Conservation (phyloP, 306 rosid species). For the Lagenaria siceraria region DNA sequence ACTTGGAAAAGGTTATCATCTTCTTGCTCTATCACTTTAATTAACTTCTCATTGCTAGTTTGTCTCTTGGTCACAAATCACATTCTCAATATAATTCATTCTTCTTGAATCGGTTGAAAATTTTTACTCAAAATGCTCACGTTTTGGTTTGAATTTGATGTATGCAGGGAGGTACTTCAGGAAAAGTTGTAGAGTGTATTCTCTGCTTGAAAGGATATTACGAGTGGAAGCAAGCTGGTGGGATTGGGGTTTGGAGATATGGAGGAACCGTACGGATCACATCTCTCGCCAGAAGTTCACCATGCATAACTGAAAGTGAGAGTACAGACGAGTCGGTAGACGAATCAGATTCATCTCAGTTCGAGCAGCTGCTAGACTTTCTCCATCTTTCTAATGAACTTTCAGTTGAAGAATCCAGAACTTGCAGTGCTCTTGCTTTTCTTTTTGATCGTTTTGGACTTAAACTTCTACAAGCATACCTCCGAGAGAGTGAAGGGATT, state of each 20-base stretch:
- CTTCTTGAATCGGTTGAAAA: not conserved
- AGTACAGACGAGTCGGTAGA: conserved; percentile 60
- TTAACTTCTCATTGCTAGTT: not conserved
- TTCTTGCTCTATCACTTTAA: not conserved
- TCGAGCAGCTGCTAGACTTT: conserved; percentile 67
- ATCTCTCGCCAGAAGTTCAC: conserved; percentile 54
- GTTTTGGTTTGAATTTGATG: not conserved
- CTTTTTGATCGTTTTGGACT: conserved; percentile 82
- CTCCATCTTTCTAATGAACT: conserved; percentile 58
- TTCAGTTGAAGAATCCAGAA: conserved; percentile 55
- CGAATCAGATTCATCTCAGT: conserved; percentile 65
- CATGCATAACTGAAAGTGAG: conserved; percentile 43
- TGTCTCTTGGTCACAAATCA: not conserved
- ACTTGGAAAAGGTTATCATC: conserved; percentile 70
- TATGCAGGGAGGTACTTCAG: conserved; percentile 74
- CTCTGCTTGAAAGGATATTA: conserved; percentile 87
- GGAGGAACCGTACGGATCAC: conserved; percentile 92
- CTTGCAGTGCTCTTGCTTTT: conserved; percentile 55
- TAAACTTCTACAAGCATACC: conserved; percentile 69
- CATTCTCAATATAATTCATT: not conserved
- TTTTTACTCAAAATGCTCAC: not conserved
- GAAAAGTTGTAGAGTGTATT: conserved; percentile 92
- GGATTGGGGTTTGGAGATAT: conserved; percentile 95
- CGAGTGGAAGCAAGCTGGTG: conserved; percentile 88
- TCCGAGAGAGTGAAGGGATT: conserved; percentile 45